These are phyloP conservation scores for Yamadazyma songkhlaensis DNA, from an alignment of 1,139 yeast genomes.

Conservation along the genomic window DNA sequence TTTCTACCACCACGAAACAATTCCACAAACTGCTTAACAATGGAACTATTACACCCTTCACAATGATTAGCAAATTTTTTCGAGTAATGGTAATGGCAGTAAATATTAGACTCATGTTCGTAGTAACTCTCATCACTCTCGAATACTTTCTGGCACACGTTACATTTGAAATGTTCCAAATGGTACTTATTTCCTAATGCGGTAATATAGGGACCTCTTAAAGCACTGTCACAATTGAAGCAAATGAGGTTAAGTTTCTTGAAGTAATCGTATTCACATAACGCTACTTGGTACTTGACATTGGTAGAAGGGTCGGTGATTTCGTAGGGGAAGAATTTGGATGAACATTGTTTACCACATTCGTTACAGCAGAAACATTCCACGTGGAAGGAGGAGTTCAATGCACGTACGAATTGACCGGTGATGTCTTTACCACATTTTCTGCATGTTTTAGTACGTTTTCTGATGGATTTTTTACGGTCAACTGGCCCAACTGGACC, in stretches of 20 bases:
- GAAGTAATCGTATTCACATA: slow-evolving; percentile 93
- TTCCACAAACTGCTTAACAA: slow-evolving; percentile 91
- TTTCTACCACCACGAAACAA: slow-evolving; percentile 88
- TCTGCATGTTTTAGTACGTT: slow-evolving; percentile 48
- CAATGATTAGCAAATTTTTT: slow-evolving; percentile 82
- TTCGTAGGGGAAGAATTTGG: slow-evolving; percentile 66
- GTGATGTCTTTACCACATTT: slow-evolving; percentile 66
- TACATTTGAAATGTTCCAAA: slow-evolving; percentile 92
- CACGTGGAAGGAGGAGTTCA: slow-evolving; percentile 76
- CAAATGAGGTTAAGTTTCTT: slow-evolving; percentile 80
- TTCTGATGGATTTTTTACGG: slow-evolving; percentile 19
- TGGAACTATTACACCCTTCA: slow-evolving; percentile 90
- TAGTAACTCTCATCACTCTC: slow-evolving; percentile 92
- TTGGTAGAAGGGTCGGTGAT: slow-evolving; percentile 34
- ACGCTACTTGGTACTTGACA: slow-evolving; percentile 52
- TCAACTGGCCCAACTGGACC: neutral
- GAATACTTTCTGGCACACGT: slow-evolving; percentile 81
- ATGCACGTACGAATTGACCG: slow-evolving; percentile 84
- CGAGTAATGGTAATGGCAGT: slow-evolving; percentile 90
- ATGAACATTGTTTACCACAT: slow-evolving; percentile 73
- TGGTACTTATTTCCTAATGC: slow-evolving; percentile 93
- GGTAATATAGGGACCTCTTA: slow-evolving; percentile 91
- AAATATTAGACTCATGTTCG: slow-evolving; percentile 79
- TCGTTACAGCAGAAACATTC: slow-evolving; percentile 85
- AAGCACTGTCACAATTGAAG: slow-evolving; percentile 76